Evolutionary conservation across 2,329 filamentous ascomycete species (phyloP), one percentile per base, ranked within the genome.

Genomic region (Colletotrichum sp.): DNA sequence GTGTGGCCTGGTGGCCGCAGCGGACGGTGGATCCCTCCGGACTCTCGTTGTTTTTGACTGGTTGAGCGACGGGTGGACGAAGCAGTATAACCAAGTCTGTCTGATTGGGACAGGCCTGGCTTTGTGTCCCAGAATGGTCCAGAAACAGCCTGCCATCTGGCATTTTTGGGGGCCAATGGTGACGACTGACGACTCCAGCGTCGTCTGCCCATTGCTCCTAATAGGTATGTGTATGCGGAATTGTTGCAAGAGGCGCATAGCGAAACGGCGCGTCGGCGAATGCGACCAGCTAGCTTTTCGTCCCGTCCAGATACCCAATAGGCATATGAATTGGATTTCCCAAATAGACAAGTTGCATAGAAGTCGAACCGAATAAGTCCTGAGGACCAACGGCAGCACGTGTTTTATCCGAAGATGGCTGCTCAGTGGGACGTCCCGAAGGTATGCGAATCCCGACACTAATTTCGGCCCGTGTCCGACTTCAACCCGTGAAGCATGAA

Each of bases 101-200:
- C 65, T 75, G 57, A 71, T 76, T 70, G 71, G 66, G 71, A 75
- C 66, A 63, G 52, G 43, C 69, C 52, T 32, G 43, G 67, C 21
- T 71, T 67, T 75, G 66, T 67, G 61, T 67, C 67, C 65, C n/a
- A 76, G 78, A 80, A 78, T 82, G 81, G 80, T 84, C 87, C 87
- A 88, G 84, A 84, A 83, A 86, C 80, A 82, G 81, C 77, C 79
- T 84, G 87, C 86, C 87, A 89, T 86, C 86, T 89, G 86, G 86
- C 87, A 84, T 76, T 80, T 81, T n/a, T 26, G 52, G 28, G 60
- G 61, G 79, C 80, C 81, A 84, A 85, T 87, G 81, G 82, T 83
- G 80, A 84, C 80, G 77, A 76, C 71, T 75, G 78, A 18, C 76
- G 76, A 75, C 74, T 72, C 48, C 52, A n/a, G 48, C 26, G 12